Base-by-base conservation (phyloP, 1,284 basidiomycete genomes). In the Ustanciosporium gigantosporum region DNA sequence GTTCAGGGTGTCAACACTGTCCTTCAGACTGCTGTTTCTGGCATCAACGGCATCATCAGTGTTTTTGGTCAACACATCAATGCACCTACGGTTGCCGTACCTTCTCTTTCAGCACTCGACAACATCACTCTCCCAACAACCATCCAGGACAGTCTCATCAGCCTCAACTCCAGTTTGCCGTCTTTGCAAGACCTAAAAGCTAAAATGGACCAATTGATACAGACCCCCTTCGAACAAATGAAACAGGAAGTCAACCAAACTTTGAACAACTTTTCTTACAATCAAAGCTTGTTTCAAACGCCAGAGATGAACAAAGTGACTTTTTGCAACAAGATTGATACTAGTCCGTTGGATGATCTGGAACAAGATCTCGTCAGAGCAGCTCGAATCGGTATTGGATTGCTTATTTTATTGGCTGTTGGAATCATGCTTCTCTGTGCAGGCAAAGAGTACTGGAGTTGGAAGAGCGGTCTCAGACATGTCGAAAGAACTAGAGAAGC, bases 91-190 rank as follows among this genome's bases (percentile, higher is more conserved):
- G 57, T 72, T 40, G 37, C 36, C 1, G 36, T 52, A 3, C 50
- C 58, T 6, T 43, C 38, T 1, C 25, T 95, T 27, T 80, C 83
- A 46, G 81, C 83, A 3, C 82, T 97, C 32, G 81, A 87, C 56
- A 91, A 91, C 66, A 84, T 97, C 46, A 84, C 84, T 3, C 83
- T 97, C 16, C 91, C 92, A 0, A 83, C 85, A n/a, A 84, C 84
- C 23, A 88, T 97, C 74, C 82, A 88, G 72, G 81, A 87, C 50
- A 80, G 86, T 0, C 82, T 97, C 35, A 81, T 83, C 15, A 82
- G 83, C 2, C 84, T 97, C 29, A 96, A 95, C 77, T 81, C 81
- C 36, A 87, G 88, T 1, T 78, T 98, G 13, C 94, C 94, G 0
- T 88, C 87, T 1, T 81, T 94, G 16, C 81, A 84, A 17, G 85